These are phyloP conservation scores for Adenanthera pavonina DNA, from an alignment of 306 rosid genomes.

Conservation along the genomic window DNA sequence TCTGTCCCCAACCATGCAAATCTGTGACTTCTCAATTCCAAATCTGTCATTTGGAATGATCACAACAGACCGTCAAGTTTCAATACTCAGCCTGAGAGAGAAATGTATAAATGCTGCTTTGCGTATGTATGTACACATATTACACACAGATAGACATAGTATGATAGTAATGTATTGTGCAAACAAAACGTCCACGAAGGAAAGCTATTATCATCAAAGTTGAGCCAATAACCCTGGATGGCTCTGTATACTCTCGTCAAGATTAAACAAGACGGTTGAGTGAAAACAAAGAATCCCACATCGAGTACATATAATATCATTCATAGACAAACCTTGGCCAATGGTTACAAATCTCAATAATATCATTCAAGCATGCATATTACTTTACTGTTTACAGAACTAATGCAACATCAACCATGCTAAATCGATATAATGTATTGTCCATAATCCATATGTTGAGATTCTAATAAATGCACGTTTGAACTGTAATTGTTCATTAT, in stretches of 20 bases:
- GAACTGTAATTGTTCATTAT: not conserved
- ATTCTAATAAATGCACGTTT: not conserved
- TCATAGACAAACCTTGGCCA: not conserved
- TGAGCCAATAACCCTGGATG: not conserved
- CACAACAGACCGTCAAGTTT: slow-evolving; percentile 14
- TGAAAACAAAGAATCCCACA: not conserved
- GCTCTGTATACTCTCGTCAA: not conserved
- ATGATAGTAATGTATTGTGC: not conserved
- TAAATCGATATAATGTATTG: not conserved
- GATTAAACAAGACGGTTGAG: not conserved
- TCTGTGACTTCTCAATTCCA: slow-evolving; percentile 87
- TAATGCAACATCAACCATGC: not conserved
- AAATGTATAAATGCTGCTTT: too few relatives aligned
- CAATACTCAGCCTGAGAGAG: too few relatives aligned
- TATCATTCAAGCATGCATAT: not conserved
- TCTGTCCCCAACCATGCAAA: slow-evolving; percentile 99
- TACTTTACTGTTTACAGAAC: not conserved
- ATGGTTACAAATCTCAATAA: not conserved
- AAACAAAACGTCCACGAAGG: not conserved
- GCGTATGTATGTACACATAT: not conserved
- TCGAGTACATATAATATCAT: not conserved
- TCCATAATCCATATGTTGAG: not conserved
- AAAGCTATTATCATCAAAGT: not conserved
- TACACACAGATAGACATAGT: not conserved
- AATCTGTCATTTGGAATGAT: slow-evolving; percentile 59